A percentile compares a stretch with the other conserved stretches of the same genome.
These are phyloP conservation scores for Salix koriyanagi DNA, from an alignment of 345 rosid species.

Conservation along the genomic window DNA sequence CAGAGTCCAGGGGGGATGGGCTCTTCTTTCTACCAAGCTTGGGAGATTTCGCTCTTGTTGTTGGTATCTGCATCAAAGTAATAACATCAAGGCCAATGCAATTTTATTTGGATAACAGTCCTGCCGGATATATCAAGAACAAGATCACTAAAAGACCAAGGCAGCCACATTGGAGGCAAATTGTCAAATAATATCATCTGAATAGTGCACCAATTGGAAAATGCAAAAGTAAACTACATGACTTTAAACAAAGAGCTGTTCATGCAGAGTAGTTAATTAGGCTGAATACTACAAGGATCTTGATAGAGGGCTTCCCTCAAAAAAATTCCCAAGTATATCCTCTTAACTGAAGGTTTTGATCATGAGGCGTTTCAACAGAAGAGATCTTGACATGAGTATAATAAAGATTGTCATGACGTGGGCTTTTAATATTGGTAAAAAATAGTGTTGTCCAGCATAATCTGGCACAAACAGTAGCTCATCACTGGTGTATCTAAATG, in stretches of 20 bases:
- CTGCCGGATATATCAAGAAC: background rate
- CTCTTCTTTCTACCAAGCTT: conserved; percentile 86
- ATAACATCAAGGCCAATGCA: background rate
- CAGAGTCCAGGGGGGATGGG: conserved; percentile 39
- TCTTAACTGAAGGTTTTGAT: background rate
- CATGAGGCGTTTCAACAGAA: no score
- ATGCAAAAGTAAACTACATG: background rate
- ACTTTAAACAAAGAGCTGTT: background rate
- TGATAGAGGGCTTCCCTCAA: background rate
- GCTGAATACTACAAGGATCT: background rate
- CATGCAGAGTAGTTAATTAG: background rate
- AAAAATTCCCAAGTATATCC: background rate
- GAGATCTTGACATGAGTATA: background rate
- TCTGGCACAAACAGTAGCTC: background rate
- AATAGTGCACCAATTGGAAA: background rate
- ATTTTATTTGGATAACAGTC: background rate
- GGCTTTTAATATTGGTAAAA: background rate
- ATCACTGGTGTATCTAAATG: background rate
- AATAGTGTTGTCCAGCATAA: background rate
- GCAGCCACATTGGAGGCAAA: background rate
- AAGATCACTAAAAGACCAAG: background rate
- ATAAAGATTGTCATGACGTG: background rate
- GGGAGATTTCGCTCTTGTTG: conserved; percentile 96
- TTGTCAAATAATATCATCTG: background rate
- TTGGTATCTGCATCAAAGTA: conserved; percentile 57